These are phyloP conservation scores for Carex kokanica DNA, from an alignment of 176 grass and related monocot genomes.

Conservation along the genomic window DNA sequence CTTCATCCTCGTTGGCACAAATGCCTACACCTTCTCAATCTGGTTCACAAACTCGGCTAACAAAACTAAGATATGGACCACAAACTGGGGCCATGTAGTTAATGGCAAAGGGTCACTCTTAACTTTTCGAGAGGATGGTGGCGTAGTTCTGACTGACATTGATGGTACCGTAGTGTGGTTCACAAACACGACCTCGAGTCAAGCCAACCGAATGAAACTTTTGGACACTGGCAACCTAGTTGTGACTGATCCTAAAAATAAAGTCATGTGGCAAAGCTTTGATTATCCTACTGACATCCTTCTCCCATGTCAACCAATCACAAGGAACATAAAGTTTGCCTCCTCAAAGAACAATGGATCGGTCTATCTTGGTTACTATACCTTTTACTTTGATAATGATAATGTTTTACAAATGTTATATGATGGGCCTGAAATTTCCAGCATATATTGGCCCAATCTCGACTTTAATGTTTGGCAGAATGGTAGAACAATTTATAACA, in stretches of 20 bases:
- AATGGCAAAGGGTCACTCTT: conserved; percentile 29
- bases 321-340: conserved; percentile 24
- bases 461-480: neutral
- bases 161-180: conserved; percentile 24
- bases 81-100: conserved; percentile 29
- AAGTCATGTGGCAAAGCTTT: conserved; percentile 36
- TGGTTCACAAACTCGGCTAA: conserved; percentile 31
- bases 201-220: conserved; percentile 23
- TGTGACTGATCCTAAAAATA: conserved; percentile 20
- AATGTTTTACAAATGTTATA: conserved; percentile 31
- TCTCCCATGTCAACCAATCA: conserved; percentile 41
- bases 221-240: conserved; percentile 41
- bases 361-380: conserved; percentile 26
- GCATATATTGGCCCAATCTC: conserved; percentile 50
- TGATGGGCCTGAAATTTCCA: conserved; percentile 14
- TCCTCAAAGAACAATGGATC: conserved; percentile 19
- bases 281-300: conserved; percentile 47
- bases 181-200: neutral
- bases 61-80: conserved; percentile 40
- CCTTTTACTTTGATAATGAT: conserved; percentile 34
- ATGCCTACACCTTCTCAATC: conserved; percentile 51
- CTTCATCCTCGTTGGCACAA: conserved; percentile 29
- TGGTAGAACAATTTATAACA: conserved; percentile 33
- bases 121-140: conserved; percentile 30
- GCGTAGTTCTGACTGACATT: conserved; percentile 27